Percentiles rank a stretch among this genome's conserved stretches.
Conservation (phyloP, 2,329 filamentous ascomycete species). For the Apiospora koreana region DNA sequence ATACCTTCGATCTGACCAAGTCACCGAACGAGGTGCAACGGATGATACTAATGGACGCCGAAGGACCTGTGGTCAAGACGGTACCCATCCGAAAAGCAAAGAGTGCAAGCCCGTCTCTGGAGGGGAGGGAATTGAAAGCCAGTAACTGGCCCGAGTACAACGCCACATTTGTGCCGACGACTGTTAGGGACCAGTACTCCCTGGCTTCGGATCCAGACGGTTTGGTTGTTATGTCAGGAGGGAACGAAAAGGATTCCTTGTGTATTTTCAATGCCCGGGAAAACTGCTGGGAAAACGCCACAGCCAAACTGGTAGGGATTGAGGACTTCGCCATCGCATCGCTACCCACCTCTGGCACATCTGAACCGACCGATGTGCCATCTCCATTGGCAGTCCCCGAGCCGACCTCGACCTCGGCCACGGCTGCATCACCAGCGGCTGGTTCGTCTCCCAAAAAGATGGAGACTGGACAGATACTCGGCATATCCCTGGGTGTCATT, state of each 20-base stretch:
- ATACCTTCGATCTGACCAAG: conserved; percentile 73
- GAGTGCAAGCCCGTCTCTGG: conserved; percentile 25
- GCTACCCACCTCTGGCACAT: conserved; percentile 19
- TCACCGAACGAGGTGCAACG: conserved; percentile 76
- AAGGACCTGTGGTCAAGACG: conserved; percentile 55
- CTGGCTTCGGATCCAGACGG: conserved; percentile 68
- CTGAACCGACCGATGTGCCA: conserved; percentile 27
- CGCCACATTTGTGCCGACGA: conserved; percentile 66
- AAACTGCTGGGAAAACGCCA: conserved; percentile 79
- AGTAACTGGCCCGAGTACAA: conserved; percentile 79
- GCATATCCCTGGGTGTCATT: conserved; percentile 80
- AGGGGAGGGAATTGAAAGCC: conserved; percentile 50
- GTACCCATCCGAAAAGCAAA: conserved; percentile 36
- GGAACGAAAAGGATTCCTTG: conserved; percentile 65
- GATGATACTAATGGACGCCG: conserved; percentile 64
- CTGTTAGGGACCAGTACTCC: conserved; percentile 67
- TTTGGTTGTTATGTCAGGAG: conserved; percentile 77
- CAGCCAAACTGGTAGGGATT: conserved; percentile 54
- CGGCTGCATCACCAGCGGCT: conserved; percentile 18
- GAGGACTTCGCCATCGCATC: conserved; percentile 24
- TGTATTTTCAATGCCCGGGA: conserved; percentile 74
- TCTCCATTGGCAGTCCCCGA: conserved; percentile 28
- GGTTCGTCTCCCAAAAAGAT: conserved; percentile 31
- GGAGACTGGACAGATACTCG: conserved; percentile 66
- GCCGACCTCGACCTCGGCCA: conserved; percentile 17